Evolutionary conservation across 305 asterid genomes (phyloP).

Genomic region (Fraxinus dipetala): DNA sequence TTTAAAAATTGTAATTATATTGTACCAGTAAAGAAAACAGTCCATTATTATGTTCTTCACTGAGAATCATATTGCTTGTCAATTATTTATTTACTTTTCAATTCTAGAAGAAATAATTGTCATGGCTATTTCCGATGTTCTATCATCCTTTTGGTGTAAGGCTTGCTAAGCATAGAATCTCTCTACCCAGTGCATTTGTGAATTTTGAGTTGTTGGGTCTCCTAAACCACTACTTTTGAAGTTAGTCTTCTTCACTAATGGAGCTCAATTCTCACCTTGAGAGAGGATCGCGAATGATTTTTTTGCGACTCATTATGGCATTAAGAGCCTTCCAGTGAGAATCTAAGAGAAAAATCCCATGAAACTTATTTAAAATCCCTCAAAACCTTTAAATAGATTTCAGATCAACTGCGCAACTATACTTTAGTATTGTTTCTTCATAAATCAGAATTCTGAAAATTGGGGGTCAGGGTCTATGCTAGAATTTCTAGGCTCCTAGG

Average conservation of each 20-base stretch:
- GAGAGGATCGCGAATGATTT: not conserved
- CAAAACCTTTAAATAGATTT: not conserved
- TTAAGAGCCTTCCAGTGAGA: not conserved
- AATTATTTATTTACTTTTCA: not conserved
- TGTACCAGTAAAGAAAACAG: not conserved
- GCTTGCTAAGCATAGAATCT: not conserved
- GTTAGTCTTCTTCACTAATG: not conserved
- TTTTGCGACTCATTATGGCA: not conserved
- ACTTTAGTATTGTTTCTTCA: not conserved
- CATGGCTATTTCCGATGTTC: not conserved
- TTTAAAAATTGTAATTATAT: not conserved
- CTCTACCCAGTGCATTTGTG: not conserved
- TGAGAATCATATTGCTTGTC: not conserved
- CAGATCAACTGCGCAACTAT: not conserved
- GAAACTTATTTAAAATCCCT: not conserved
- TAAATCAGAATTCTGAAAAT: not conserved
- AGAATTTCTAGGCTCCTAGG: not conserved
- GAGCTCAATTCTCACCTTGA: not conserved
- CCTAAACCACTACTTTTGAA: not conserved
- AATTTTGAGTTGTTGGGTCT: not conserved
- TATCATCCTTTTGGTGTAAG: not conserved
- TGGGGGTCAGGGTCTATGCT: not conserved
- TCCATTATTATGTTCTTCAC: slow-evolving; percentile 6
- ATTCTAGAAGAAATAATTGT: not conserved
- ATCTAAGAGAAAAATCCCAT: not conserved